phyloP scores from a whole-genome alignment of 169 alveolate genomes.

The Plasmodium yoelii region DNA sequence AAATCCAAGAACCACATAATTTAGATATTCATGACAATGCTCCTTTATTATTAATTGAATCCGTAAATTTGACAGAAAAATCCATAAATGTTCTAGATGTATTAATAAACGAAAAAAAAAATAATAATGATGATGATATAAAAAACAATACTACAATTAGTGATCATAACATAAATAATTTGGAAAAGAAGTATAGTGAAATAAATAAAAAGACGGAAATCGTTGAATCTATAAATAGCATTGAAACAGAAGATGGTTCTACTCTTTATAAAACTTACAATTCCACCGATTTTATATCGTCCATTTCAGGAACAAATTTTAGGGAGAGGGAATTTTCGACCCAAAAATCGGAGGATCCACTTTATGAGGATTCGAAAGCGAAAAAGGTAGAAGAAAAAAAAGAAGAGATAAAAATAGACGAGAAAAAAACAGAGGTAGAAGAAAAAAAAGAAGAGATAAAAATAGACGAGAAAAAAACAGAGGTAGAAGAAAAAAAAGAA shows the following conservation, averaged over 20 bases:
- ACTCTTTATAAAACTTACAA: conserved; percentile 2
- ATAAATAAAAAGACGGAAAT: conserved; percentile 6
- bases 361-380: neutral
- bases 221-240: conserved; percentile 29
- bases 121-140: conserved; percentile 9
- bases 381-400: neutral
- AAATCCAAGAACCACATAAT: conserved; percentile 23
- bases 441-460: neutral
- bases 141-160: conserved; percentile 1
- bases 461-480: neutral
- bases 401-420: neutral
- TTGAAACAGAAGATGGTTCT: conserved; percentile 18
- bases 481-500: neutral
- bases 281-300: too few relatives aligned
- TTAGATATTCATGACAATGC: conserved; percentile 29
- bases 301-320: too few relatives aligned
- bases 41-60: conserved; percentile 56
- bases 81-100: neutral
- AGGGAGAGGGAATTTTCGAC: too few relatives aligned
- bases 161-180: conserved; percentile 18
- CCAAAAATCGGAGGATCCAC: too few relatives aligned
- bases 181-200: conserved; percentile 30
- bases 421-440: neutral
- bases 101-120: conserved; percentile 4
- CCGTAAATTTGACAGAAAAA: conserved; percentile 32